Conservation (phyloP, 169 alveolate species). For the Besnoitia besnoiti region DNA sequence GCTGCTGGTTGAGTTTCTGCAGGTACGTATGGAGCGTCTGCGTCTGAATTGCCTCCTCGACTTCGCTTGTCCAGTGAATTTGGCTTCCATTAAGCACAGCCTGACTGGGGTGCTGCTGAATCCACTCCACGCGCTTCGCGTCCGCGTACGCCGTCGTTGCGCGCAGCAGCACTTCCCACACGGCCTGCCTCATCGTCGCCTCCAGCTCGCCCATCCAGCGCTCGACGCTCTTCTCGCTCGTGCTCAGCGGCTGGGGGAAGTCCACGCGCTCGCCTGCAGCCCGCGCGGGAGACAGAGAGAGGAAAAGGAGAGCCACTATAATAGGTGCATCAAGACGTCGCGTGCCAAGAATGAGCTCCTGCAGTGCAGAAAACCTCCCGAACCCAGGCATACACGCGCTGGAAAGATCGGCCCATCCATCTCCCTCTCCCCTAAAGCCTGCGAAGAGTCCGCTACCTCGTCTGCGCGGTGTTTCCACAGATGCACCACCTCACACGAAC, state of each 20-base stretch:
- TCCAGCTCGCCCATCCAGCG: conserved; percentile 94
- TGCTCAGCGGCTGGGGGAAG: conserved; percentile 84
- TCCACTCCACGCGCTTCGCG: conserved; percentile 92
- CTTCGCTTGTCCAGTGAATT: conserved; percentile 93
- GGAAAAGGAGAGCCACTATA: background rate
- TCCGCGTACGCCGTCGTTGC: conserved; percentile 72
- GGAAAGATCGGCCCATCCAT: too few relatives aligned
- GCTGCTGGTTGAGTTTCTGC: conserved; percentile 79
- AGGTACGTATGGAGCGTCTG: conserved; percentile 80
- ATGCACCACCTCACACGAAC: too few relatives aligned
- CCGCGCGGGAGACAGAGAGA: background rate
- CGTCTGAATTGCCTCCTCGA: conserved; percentile 86
- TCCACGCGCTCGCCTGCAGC: conserved; percentile 73
- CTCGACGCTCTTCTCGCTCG: conserved; percentile 90
- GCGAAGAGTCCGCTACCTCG: too few relatives aligned
- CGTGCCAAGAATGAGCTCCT: too few relatives aligned
- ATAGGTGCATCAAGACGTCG: too few relatives aligned
- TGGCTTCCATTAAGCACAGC: conserved; percentile 91
- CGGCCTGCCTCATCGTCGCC: conserved; percentile 86
- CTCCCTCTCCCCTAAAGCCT: too few relatives aligned
- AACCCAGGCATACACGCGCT: too few relatives aligned
- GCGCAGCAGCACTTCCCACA: conserved; percentile 70
- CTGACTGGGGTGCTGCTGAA: conserved; percentile 90
- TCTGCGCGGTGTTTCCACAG: too few relatives aligned
- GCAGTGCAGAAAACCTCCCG: too few relatives aligned